Evolutionary conservation across 164 flowering plant species (phyloP).

Genomic region (Vitis amurensis): DNA sequence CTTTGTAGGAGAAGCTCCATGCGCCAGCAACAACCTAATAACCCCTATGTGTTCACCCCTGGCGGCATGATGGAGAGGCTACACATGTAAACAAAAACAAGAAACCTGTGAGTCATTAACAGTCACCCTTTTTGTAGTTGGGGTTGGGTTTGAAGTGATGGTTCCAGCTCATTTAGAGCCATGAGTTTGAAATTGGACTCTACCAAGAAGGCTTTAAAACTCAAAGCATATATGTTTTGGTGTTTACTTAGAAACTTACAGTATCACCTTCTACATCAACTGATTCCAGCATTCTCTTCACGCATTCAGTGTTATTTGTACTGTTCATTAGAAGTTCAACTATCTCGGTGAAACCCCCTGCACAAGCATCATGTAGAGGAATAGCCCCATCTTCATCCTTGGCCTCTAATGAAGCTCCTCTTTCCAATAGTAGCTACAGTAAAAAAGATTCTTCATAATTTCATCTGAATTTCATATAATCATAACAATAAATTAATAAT

Average conservation of each 20-base stretch:
- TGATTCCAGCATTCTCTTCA: conserved; percentile 67
- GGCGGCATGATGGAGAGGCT: conserved; percentile 98
- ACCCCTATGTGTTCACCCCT: conserved; percentile 76
- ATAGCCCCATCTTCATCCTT: conserved; percentile 96
- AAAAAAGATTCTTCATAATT: not conserved
- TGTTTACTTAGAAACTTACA: conserved; percentile 40
- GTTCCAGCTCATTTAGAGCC: conserved; percentile 1
- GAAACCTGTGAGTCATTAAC: not conserved
- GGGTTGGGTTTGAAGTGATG: not conserved
- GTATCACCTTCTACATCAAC: conserved; percentile 88
- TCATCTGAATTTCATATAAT: not conserved
- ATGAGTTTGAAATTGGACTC: no score
- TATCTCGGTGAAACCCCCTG: conserved; percentile 81
- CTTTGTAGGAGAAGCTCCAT: conserved; percentile 68
- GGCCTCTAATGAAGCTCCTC: conserved; percentile 75
- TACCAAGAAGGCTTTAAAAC: not conserved
- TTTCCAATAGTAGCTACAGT: conserved; percentile 71
- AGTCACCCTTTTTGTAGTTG: not conserved
- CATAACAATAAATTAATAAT: not conserved
- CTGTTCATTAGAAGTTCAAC: conserved; percentile 56
- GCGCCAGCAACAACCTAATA: conserved; percentile 50
- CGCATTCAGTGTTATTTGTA: conserved; percentile 39
- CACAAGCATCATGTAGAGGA: conserved; percentile 97
- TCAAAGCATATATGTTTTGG: no score
- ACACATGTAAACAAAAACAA: not conserved